Percentiles rank a stretch among this genome's conserved stretches.
These are phyloP conservation scores for Pythium chondricola DNA, from an alignment of 352 stramenopile genomes.

Conservation along the genomic window DNA sequence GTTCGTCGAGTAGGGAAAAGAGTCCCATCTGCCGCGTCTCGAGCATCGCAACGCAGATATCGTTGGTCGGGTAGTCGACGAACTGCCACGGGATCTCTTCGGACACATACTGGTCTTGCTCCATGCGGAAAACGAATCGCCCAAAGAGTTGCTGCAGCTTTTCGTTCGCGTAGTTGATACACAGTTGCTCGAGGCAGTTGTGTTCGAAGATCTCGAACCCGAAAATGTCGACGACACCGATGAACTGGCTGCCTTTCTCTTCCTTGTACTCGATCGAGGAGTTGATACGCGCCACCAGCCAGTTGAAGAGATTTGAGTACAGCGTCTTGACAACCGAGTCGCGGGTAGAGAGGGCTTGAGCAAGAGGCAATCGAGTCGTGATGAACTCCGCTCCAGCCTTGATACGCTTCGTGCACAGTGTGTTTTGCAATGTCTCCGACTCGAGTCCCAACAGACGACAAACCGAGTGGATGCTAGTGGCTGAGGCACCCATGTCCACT, in stretches of 20 bases:
- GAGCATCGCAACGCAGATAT: constrained; percentile 67
- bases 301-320: constrained; percentile 90
- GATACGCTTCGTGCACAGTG: constrained; percentile 74
- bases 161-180: constrained; percentile 88
- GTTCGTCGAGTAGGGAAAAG: constrained; percentile 80
- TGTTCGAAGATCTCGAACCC: constrained; percentile 88
- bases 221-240: constrained; percentile 90
- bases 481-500: constrained; percentile 45
- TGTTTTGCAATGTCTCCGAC: constrained; percentile 46
- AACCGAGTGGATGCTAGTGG: constrained; percentile 67
- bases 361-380: constrained; percentile 52
- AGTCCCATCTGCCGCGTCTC: constrained; percentile 72
- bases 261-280: constrained; percentile 83
- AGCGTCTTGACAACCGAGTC: constrained; percentile 86
- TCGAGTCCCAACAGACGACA: constrained; percentile 72
- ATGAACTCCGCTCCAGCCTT: constrained; percentile 74
- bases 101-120: constrained; percentile 77
- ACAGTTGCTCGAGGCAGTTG: constrained; percentile 90
- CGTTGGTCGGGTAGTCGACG: constrained; percentile 86
- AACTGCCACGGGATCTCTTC: constrained; percentile 88
- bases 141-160: constrained; percentile 85
- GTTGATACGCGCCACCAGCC: constrained; percentile 93
- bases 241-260: constrained; percentile 65
- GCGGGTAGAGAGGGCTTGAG: constrained; percentile 66
- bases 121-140: constrained; percentile 78